A percentile compares a stretch with the other conserved stretches of the same genome.
Evolutionary conservation across 1,284 basidiomycete species (phyloP).

Genomic region (Ganoderma sinense): DNA sequence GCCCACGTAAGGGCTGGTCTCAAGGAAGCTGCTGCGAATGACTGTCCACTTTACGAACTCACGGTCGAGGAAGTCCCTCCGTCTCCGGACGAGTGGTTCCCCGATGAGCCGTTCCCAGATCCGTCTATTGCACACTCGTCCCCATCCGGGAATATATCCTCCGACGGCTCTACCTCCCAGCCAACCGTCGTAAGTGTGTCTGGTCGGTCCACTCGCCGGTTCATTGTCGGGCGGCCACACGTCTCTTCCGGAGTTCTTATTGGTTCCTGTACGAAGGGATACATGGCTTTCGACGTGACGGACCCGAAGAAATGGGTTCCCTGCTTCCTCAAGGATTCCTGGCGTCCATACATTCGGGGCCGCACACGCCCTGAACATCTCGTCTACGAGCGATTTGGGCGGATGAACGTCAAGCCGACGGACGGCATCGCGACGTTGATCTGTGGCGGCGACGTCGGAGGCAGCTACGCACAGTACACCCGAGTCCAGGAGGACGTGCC

Average conservation of each 20-base stretch:
- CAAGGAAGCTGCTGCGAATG: not conserved
- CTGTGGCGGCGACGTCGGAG: conserved; percentile 23
- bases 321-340: conserved; percentile 18
- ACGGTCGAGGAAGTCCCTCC: not conserved
- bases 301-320: not conserved
- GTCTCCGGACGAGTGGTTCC: not conserved
- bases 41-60: conserved; percentile 5
- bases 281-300: too few relatives aligned
- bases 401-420: too few relatives aligned
- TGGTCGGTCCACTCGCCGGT: not conserved
- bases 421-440: too few relatives aligned
- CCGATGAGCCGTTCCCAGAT: not conserved
- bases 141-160: too few relatives aligned
- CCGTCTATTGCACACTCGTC: too few relatives aligned
- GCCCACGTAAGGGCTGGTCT: not conserved
- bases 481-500: conserved; percentile 1
- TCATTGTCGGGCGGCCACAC: conserved; percentile 9
- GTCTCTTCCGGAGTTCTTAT: conserved; percentile 7
- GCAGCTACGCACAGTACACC: conserved; percentile 6
- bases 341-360: conserved; percentile 12
- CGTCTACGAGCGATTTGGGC: too few relatives aligned
- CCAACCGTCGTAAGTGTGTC: not conserved
- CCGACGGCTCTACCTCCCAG: too few relatives aligned
- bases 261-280: conserved; percentile 13
- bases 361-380: conserved; percentile 16